A percentile compares a stretch with the other conserved stretches of the same genome.
Conservation (phyloP, 176 grass and related monocot species). For the Tillandsia leiboldiana region DNA sequence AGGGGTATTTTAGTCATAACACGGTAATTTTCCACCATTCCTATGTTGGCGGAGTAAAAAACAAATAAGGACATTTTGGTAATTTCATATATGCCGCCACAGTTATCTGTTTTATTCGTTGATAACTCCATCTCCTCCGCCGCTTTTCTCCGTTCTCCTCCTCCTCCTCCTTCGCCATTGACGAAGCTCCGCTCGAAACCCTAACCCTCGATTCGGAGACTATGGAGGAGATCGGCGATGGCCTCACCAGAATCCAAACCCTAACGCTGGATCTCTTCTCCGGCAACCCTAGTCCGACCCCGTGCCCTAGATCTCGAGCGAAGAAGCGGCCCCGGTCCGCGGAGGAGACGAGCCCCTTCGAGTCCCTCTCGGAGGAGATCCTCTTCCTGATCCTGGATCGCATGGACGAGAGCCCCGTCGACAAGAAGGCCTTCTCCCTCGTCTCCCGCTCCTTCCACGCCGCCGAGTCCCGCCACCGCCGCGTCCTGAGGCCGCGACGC, state of each 20-base stretch:
- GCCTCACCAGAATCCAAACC: neutral
- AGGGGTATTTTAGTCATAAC: neutral
- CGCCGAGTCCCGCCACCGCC: slow-evolving; percentile 66
- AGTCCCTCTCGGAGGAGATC: slow-evolving; percentile 56
- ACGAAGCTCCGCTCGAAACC: neutral
- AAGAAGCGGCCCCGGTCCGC: slow-evolving; percentile 20
- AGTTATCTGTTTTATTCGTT: neutral
- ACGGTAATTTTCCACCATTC: neutral
- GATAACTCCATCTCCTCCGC: neutral
- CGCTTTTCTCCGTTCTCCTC: neutral
- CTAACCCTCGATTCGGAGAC: no score
- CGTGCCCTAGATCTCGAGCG: neutral
- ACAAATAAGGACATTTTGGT: neutral
- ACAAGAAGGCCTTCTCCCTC: slow-evolving; percentile 65
- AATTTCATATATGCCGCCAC: neutral
- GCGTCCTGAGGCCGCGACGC: slow-evolving; percentile 49
- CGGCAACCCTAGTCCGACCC: neutral
- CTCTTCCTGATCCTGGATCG: slow-evolving; percentile 66
- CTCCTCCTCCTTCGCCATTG: neutral
- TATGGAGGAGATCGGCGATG: neutral
- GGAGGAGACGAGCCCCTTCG: neutral
- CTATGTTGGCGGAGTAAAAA: neutral
- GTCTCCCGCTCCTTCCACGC: slow-evolving; percentile 63
- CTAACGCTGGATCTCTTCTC: slow-evolving; percentile 2
- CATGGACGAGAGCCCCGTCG: slow-evolving; percentile 27